Base-by-base conservation (phyloP, 768 basidiomycete genomes). In the Suillus fuscotomentosus region DNA sequence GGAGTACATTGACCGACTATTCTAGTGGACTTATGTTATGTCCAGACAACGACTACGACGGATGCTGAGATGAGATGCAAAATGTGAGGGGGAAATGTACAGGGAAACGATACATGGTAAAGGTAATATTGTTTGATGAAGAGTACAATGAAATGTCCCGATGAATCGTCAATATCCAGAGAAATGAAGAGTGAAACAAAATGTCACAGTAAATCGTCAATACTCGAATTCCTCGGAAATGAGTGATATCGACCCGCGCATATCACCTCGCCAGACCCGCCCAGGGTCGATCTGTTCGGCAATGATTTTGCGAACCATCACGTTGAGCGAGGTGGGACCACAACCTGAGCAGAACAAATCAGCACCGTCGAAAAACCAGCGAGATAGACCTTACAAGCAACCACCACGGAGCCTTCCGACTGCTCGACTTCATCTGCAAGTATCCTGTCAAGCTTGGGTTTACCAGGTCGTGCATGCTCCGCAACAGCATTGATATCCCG, bases 151-250 rank as follows among this genome's bases (percentile, higher is more conserved):
- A 41, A 42, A 41, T 41, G 15, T 41, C 10, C 17, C 39, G 39
- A 9, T 41, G 39, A 39, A 57, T 41, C 2, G 38, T 82, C 73
- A 89, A 67, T 83, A 85, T 63, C 84, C 83, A 70, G 2, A n/a
- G 1, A n/a, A 59, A 27, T 59, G n/a, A 38, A 38, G 1, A 38
- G 36, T 38, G 1, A 22, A 38, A n/a, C 13, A 11, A 17, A 42
- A 42, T 31, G 39, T 42, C 56, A 42, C 22, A 17, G 24, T 41
- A 10, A 59, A 59, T 42, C 4, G 24, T 83, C 73, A 90, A 68
- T 83, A 86, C 63, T 84, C 84, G 70, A 88, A 90, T 66, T 91
- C 88, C 70, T 91, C 90, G 2, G 86, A 86, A 38, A 89, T 80
- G 60, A 91, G 81, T 36, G 82, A 75, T 62, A 91, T 84, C 24